Evolutionary conservation across 768 basidiomycete species (phyloP), one percentile per base, ranked within the genome.

Genomic region (Leucocoprinus leucothites): DNA sequence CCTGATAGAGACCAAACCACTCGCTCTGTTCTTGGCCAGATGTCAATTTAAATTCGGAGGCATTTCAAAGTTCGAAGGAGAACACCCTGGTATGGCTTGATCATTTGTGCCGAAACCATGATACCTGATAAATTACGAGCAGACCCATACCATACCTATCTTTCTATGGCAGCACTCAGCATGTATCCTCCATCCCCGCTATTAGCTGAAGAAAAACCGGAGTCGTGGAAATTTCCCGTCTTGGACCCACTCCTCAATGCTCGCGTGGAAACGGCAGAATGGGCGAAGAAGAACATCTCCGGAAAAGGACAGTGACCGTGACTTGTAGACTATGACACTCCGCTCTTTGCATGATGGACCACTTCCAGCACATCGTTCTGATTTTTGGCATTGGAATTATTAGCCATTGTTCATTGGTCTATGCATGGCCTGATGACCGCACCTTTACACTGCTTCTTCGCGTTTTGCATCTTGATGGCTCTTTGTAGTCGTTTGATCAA

Each of bases 141-240:
- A 89, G 96, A 99, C 73, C 94, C 96, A 0, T 96, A 93, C 64
- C 96, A 99, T 63, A 97, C 95, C 0, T 98, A 98, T 67, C 75
- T 98, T 26, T 84, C 91, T 1, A 71, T 97, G 34, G 94, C 96
- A 0, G 87, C 91, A 0, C 63, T 95, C 18, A 77, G 91, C 1
- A 77, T 95, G 64, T 82, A 80, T 67, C 74, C 82, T 28, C 79
- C 80, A n/a, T 64, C 64, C 3, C 49, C 62, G 26, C 67, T 69
- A 9, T 69, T 64, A 9, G 69, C 65, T 36, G 67, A 64, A 28
- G 38, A 60, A 3, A 60, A 69, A 13, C 46, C 67, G 14, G 60
- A 60, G 44, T 72, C 81, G 22, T 89, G 88, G 86, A 70, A 65
- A 26, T 75, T 95, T 9, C 74, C 76, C 24, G 67, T 71, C 1